Evolutionary conservation across 1,139 yeast species (phyloP).

Genomic region (Taphrina populina): DNA sequence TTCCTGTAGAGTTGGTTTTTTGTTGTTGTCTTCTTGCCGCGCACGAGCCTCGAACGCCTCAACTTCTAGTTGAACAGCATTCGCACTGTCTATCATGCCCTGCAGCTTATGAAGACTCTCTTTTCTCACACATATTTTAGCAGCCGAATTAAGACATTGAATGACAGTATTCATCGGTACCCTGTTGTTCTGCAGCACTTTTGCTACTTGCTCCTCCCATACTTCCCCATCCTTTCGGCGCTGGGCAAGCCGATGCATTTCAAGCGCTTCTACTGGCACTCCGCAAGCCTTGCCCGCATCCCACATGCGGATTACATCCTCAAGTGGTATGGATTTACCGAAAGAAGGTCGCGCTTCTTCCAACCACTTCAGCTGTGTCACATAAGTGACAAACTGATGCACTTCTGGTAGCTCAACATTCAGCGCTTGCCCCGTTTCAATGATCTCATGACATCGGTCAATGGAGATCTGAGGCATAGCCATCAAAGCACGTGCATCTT

Average conservation of each 20-base stretch:
- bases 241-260: constrained; percentile 33
- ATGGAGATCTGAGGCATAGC: constrained; percentile 38
- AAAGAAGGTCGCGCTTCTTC: constrained; percentile 40
- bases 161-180: constrained; percentile 23
- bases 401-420: constrained; percentile 59
- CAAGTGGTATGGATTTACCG: constrained; percentile 42
- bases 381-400: constrained; percentile 52
- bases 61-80: constrained; percentile 40
- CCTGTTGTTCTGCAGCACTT: constrained; percentile 35
- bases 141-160: constrained; percentile 8
- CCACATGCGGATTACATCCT: constrained; percentile 49
- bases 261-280: constrained; percentile 42
- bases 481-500: constrained; percentile 50
- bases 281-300: constrained; percentile 46
- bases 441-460: constrained; percentile 44
- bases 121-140: constrained; percentile 12
- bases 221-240: constrained; percentile 39
- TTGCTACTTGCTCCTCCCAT: constrained; percentile 39
- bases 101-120: constrained; percentile 27
- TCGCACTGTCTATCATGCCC: constrained; percentile 43
- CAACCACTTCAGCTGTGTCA: constrained; percentile 56
- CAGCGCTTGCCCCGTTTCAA: constrained; percentile 57
- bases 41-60: constrained; percentile 31
- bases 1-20: constrained; percentile 38
- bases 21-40: constrained; percentile 22